Evolutionary conservation across 345 rosid species (phyloP).

Genomic region (Populus tremula): DNA sequence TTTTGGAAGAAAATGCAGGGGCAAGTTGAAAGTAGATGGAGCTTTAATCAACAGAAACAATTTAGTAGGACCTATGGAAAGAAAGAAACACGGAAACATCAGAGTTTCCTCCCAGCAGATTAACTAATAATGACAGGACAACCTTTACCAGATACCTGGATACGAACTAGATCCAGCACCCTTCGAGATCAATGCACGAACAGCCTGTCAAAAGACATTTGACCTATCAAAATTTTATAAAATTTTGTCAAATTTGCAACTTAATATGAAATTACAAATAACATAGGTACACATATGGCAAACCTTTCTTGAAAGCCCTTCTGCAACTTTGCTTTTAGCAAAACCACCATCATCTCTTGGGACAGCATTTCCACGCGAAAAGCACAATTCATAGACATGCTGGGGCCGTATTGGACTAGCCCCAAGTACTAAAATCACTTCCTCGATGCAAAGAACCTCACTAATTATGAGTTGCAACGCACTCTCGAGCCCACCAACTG

Average conservation of each 20-base stretch:
- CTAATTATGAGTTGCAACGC: constrained; percentile 50
- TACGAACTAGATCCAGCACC: constrained; percentile 77
- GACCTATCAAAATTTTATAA: not conserved
- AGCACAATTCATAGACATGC: constrained; percentile 56
- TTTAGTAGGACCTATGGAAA: constrained; percentile 57
- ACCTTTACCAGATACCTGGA: constrained; percentile 56
- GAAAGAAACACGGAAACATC: not conserved
- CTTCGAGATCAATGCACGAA: constrained; percentile 66
- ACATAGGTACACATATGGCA: not conserved
- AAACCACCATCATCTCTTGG: constrained; percentile 42
- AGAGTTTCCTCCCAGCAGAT: constrained; percentile 11
- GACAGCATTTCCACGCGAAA: constrained; percentile 35
- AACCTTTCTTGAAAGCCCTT: constrained; percentile 84
- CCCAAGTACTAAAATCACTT: constrained; percentile 62
- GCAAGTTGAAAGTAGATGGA: constrained; percentile 62
- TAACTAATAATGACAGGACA: not conserved
- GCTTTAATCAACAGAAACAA: constrained; percentile 81
- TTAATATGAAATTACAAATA: not conserved
- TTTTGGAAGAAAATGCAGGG: constrained; percentile 88
- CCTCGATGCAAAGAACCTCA: constrained; percentile 42
- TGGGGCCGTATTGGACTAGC: constrained; percentile 76
- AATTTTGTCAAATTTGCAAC: no score
- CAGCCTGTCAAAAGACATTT: constrained; percentile 44
- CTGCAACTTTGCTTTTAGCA: constrained; percentile 53
- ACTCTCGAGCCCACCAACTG: constrained; percentile 45